A percentile compares a stretch with the other conserved stretches of the same genome.
Evolutionary conservation across 169 alveolate genomes (phyloP).

Genomic region (Eimeria falciformis): DNA sequence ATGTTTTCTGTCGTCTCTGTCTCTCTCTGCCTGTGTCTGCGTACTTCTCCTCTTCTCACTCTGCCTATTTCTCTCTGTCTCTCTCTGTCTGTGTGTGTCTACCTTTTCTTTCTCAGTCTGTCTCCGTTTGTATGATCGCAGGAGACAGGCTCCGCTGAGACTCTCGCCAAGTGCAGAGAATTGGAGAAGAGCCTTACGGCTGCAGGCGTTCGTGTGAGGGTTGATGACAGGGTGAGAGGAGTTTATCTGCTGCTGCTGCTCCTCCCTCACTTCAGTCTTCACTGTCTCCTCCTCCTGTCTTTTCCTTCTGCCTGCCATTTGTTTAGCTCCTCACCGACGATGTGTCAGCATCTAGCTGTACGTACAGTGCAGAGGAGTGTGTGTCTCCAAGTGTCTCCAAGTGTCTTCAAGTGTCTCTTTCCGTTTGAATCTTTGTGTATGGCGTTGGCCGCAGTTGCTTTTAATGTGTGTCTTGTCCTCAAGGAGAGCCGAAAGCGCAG

Average conservation of each 20-base stretch:
- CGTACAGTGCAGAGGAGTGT: too few species aligned
- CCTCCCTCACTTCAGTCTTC: neutral
- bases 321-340: neutral
- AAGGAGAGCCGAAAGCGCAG: too few species aligned
- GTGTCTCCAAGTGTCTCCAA: too few species aligned
- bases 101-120: neutral
- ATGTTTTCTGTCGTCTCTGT: neutral
- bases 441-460: too few species aligned
- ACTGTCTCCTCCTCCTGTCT: neutral
- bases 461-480: too few species aligned
- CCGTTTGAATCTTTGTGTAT: too few species aligned
- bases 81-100: neutral
- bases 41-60: neutral
- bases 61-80: neutral
- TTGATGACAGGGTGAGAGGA: constrained; percentile 80
- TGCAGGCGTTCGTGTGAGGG: constrained; percentile 81
- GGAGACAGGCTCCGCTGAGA: constrained; percentile 79
- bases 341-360: neutral
- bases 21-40: neutral
- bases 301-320: neutral
- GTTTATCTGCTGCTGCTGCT: neutral
- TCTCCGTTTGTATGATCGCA: neutral
- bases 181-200: constrained; percentile 62
- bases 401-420: too few species aligned
- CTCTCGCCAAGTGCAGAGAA: constrained; percentile 77